These are phyloP conservation scores for Dictyostelium brefeldianum DNA, from an alignment of 78 protist species.

Conservation along the genomic window DNA sequence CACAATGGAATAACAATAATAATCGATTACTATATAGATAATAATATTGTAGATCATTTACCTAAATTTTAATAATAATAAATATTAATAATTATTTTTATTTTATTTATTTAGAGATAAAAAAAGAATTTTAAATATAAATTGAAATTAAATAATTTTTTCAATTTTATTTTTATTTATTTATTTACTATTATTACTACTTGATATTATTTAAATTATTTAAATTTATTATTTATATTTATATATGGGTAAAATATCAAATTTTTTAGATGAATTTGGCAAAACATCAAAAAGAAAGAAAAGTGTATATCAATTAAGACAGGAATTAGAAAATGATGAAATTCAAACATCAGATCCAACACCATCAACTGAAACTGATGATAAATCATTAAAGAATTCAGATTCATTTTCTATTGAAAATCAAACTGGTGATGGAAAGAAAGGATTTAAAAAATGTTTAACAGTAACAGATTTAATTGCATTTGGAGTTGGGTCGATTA, in stretches of 20 bases:
- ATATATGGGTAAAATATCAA: slow-evolving; percentile 12
- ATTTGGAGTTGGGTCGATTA: slow-evolving; percentile 81
- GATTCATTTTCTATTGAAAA: not conserved
- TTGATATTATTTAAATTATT: too few relatives aligned
- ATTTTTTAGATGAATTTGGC: slow-evolving; percentile 1
- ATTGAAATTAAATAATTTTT: too few relatives aligned
- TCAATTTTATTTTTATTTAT: too few relatives aligned
- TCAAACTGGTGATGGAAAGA: not conserved
- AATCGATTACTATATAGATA: too few relatives aligned
- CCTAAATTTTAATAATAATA: not conserved
- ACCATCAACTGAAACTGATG: not conserved
- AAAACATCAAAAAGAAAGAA: slow-evolving; percentile 43
- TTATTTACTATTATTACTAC: too few relatives aligned
- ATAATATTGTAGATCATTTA: not conserved
- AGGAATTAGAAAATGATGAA: slow-evolving; percentile 17
- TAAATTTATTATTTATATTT: not conserved
- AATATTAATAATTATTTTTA: not conserved
- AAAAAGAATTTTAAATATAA: not conserved
- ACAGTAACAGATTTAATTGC: slow-evolving; percentile 65
- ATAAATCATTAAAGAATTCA: not conserved
- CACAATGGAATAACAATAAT: too few relatives aligned
- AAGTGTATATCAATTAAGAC: not conserved
- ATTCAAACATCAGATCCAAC: not conserved
- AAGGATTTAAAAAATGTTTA: slow-evolving; percentile 44
- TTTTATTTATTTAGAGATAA: not conserved